Evolutionary conservation across 164 flowering plant species (phyloP).

Genomic region (Vitis vinifera): DNA sequence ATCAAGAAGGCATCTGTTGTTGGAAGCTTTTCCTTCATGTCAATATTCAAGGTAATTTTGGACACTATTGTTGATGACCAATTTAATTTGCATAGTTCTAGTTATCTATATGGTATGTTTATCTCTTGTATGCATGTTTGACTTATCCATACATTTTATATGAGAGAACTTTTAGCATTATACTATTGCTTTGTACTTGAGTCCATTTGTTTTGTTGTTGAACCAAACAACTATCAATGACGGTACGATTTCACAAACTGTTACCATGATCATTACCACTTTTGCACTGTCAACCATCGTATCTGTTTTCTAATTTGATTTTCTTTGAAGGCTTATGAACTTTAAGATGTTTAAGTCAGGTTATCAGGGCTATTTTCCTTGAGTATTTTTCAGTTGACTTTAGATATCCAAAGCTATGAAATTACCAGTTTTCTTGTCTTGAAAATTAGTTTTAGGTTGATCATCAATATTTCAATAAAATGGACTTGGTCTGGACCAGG

Average conservation of each 20-base stretch:
- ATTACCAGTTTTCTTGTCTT: no score
- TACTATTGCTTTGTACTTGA: background rate
- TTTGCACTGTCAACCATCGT: background rate
- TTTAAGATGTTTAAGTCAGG: background rate
- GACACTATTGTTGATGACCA: background rate
- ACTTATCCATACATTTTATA: background rate
- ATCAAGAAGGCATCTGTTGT: conserved; percentile 50
- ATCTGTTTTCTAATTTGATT: background rate
- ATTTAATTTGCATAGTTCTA: background rate
- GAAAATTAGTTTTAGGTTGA: no score
- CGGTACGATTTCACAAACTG: background rate
- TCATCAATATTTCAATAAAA: no score
- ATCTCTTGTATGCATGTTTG: background rate
- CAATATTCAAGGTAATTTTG: conserved; percentile 63
- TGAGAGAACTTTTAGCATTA: background rate
- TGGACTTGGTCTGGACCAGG: no score
- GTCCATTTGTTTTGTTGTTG: no score
- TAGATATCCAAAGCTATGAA: no score
- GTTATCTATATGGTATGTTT: background rate
- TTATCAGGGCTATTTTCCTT: no score
- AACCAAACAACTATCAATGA: no score
- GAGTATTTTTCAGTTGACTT: no score
- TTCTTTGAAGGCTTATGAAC: background rate
- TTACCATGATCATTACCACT: background rate
- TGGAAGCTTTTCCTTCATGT: conserved; percentile 46